Evolutionary conservation across 768 basidiomycete genomes (phyloP), one percentile per base, ranked within the genome.

Genomic region (Boletus coccyginus): DNA sequence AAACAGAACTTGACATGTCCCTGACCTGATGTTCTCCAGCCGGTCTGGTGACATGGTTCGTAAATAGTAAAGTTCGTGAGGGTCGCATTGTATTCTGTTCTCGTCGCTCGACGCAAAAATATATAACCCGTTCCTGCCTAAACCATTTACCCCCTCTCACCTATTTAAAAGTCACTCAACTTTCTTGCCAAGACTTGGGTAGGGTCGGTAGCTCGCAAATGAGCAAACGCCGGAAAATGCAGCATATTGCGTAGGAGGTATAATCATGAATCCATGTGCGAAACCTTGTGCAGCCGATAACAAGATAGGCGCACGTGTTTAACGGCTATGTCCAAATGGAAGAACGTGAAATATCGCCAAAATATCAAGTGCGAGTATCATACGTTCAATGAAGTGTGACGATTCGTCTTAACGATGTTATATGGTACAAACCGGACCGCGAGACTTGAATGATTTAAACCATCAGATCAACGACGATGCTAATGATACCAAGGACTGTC

Each of bases 381-480:
- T 47, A 60, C 36, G 31, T 47, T 19, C 51, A 47, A 47, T 62
- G 52, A 43, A 46, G 38, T 42, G 47, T 16, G 16, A 47, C 41
- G 36, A 52, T 24, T 39, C 6, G 16, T 29, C 44, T 57, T 53
- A 39, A 43, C 27, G 11, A 39, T 46, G 46, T 31, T 51, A 43
- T 49, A 59, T 53, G 41, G 56, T 61, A 57, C 61, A 61, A 51
- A 52, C 46, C 46, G 35, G 53, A 45, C n/a, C 19, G 29, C 16
- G 27, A 19, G 39, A 45, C n/a, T n/a, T n/a, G n/a, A n/a, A n/a
- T n/a, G n/a, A n/a, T n/a, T 56, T 67, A 80, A n/a, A 81, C 79
- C 79, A 82, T 80, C 45, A 94, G 72, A 74, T 95, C 93, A 35
- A 96, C 92, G 44, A 94, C 77, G 65, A 96, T 95, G 19, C 92